Conservation (phyloP, 73 alveolate species). For the Paraurostyla sp. region DNA sequence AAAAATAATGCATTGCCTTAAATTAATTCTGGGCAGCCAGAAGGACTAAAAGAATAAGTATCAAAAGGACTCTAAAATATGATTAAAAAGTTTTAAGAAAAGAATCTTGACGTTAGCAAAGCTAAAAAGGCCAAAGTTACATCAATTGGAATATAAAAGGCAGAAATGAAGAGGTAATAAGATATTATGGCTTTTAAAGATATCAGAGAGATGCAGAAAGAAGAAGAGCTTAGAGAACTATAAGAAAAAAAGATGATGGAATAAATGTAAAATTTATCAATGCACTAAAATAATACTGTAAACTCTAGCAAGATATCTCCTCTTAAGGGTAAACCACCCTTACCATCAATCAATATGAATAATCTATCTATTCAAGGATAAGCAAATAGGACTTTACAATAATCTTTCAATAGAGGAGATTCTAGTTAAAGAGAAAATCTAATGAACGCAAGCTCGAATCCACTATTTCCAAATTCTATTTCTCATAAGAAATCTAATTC, state of each 20-base stretch:
- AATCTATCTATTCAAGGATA: too few relatives aligned
- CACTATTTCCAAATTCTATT: background rate
- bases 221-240: background rate
- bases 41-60: background rate
- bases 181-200: conserved; percentile 13
- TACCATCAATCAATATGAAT: too few relatives aligned
- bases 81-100: background rate
- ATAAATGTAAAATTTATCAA: background rate
- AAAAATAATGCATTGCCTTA: background rate
- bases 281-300: background rate
- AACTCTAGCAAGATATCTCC: background rate
- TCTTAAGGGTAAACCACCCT: conserved; percentile 3
- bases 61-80: background rate
- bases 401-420: too few relatives aligned
- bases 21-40: too few relatives aligned
- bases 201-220: background rate
- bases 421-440: too few relatives aligned
- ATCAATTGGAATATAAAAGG: background rate
- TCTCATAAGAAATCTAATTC: conserved; percentile 23
- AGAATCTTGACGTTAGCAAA: conserved; percentile 7
- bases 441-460: too few relatives aligned
- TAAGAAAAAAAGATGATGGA: background rate
- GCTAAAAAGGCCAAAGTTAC: background rate
- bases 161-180: background rate
- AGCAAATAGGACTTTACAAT: too few relatives aligned